Conservation (phyloP, 1,139 yeast genomes). For the Torulaspora globosa region DNA sequence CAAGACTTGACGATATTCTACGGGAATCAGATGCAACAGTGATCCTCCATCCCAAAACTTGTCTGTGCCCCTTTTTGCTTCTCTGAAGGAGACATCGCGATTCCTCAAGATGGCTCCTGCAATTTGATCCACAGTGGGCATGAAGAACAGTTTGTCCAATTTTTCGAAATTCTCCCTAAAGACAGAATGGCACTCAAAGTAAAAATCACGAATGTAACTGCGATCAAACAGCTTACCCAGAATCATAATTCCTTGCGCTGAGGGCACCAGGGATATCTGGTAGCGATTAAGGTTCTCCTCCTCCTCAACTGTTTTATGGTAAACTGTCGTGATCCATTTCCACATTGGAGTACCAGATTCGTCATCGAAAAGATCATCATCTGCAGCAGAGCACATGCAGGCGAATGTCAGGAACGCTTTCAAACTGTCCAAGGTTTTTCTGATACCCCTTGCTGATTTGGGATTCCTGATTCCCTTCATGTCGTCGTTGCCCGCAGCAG, state of each 20-base stretch:
- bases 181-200: not conserved
- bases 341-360: not conserved
- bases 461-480: not conserved
- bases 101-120: not conserved
- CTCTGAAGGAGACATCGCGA: not conserved
- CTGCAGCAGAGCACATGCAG: not conserved
- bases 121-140: not conserved
- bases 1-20: not conserved
- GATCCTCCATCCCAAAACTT: not conserved
- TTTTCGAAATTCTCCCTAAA: not conserved
- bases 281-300: not conserved
- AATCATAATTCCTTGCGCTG: not conserved
- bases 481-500: not conserved
- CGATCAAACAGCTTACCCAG: slow-evolving; percentile 2
- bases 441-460: not conserved
- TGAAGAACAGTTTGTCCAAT: not conserved
- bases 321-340: slow-evolving; percentile 1
- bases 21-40: not conserved
- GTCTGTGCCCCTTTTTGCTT: not conserved
- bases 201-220: slow-evolving; percentile 1
- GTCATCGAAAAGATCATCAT: not conserved
- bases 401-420: not conserved
- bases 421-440: not conserved
- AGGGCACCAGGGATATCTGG: not conserved
- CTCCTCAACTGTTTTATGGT: not conserved